Percentiles rank a stretch among this genome's conserved stretches.
These are phyloP conservation scores for Pseudomassariella vexata DNA, from an alignment of 2,329 filamentous ascomycete genomes.

Conservation along the genomic window DNA sequence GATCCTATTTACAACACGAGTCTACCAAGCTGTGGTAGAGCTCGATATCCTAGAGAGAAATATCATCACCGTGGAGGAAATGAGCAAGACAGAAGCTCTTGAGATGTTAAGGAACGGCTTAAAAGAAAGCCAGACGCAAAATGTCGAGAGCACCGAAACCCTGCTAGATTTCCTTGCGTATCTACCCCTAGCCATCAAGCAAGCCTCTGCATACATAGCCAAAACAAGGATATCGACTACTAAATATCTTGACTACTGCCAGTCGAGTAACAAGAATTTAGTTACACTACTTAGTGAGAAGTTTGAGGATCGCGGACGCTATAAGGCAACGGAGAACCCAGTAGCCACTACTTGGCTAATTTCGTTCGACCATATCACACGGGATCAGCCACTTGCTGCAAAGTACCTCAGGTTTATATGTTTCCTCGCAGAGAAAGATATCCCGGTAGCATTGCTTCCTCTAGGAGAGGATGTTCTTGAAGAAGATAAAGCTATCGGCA, in stretches of 20 bases:
- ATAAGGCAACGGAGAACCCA: slow-evolving; percentile 15
- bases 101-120: slow-evolving; percentile 1
- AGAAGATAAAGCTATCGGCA: slow-evolving; percentile 19
- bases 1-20: slow-evolving; percentile 24
- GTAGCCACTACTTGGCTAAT: slow-evolving; percentile 29
- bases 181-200: slow-evolving; percentile 8
- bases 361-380: slow-evolving; percentile 29
- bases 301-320: not conserved
- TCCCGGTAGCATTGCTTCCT: slow-evolving; percentile 24
- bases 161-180: slow-evolving; percentile 25
- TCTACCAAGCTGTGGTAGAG: slow-evolving; percentile 8
- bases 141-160: slow-evolving; percentile 5
- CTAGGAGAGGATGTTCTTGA: slow-evolving; percentile 13
- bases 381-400: slow-evolving; percentile 20
- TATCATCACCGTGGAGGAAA: slow-evolving; percentile 7
- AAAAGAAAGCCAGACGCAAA: slow-evolving; percentile 1
- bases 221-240: not conserved
- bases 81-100: not conserved
- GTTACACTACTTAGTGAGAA: slow-evolving; percentile 1
- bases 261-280: not conserved
- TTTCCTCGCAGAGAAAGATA: slow-evolving; percentile 27
- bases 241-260: not conserved
- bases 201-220: slow-evolving; percentile 1
- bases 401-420: slow-evolving; percentile 28
- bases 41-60: slow-evolving; percentile 1